Conservation (phyloP, 2,329 filamentous ascomycete genomes). For the Amylocarpus encephaloides region DNA sequence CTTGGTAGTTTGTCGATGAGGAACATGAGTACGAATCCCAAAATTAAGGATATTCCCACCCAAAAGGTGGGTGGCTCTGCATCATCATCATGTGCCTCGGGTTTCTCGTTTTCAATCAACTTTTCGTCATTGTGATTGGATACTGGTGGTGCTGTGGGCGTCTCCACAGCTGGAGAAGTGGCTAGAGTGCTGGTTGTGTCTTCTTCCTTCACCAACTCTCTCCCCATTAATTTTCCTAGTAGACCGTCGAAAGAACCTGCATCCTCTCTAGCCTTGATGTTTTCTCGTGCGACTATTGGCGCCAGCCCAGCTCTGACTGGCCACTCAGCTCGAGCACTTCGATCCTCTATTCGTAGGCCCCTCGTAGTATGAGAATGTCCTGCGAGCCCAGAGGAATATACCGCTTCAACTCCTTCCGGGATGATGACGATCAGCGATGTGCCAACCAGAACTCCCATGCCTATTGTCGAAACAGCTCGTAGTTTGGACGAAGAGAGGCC, state of each 20-base stretch:
- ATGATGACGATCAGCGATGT: slow-evolving; percentile 97
- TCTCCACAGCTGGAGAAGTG: slow-evolving; percentile 5
- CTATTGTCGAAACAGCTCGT: slow-evolving; percentile 83
- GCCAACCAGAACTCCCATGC: slow-evolving; percentile 88
- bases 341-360: slow-evolving; percentile 8
- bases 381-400: slow-evolving; percentile 54
- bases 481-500: slow-evolving; percentile 80
- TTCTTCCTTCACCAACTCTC: slow-evolving; percentile 1
- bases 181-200: slow-evolving; percentile 2
- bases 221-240: slow-evolving; percentile 7
- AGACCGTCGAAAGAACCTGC: slow-evolving; percentile 1
- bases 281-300: neutral
- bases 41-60: slow-evolving; percentile 78
- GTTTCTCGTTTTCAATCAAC: slow-evolving; percentile 30
- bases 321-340: neutral
- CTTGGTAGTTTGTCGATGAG: slow-evolving; percentile 81
- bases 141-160: slow-evolving; percentile 8
- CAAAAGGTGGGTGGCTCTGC: slow-evolving; percentile 59
- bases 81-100: slow-evolving; percentile 34
- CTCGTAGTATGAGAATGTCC: slow-evolving; percentile 22
- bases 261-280: neutral
- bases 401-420: slow-evolving; percentile 88
- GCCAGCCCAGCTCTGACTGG: slow-evolving; percentile 1
- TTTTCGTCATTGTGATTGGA: slow-evolving; percentile 12
- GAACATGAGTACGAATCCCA: slow-evolving; percentile 95